Conservation (phyloP, 495 filamentous ascomycete species). For the Aspergillus cavernicola region DNA sequence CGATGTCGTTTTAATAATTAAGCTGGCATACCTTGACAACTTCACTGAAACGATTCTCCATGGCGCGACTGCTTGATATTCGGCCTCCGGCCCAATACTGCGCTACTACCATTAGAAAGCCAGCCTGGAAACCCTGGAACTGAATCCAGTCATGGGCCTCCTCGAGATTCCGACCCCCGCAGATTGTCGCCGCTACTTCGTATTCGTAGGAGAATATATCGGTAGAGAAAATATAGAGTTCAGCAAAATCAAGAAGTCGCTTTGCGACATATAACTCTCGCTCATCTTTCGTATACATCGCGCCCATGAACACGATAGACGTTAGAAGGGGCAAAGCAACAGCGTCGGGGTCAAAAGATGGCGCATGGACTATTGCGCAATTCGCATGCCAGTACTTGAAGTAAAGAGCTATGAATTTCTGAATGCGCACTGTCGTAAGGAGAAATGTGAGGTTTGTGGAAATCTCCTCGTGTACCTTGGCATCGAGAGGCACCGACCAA, state of each 20-base stretch:
- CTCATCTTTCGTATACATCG: slow-evolving; percentile 43
- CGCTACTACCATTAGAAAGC: slow-evolving; percentile 36
- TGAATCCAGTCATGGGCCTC: slow-evolving; percentile 33
- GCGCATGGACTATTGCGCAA: slow-evolving; percentile 39
- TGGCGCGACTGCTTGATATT: slow-evolving; percentile 36
- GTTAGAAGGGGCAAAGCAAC: slow-evolving; percentile 36
- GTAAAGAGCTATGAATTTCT: slow-evolving; percentile 38
- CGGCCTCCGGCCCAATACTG: slow-evolving; percentile 48
- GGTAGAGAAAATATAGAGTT: slow-evolving; percentile 43
- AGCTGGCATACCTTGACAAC: slow-evolving; percentile 31
- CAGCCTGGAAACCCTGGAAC: slow-evolving; percentile 45
- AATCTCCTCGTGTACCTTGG: slow-evolving; percentile 39
- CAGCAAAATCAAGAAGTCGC: slow-evolving; percentile 43
- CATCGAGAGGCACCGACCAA: slow-evolving; percentile 35
- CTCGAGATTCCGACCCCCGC: slow-evolving; percentile 19
- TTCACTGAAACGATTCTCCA: slow-evolving; percentile 45
- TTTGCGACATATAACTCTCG: slow-evolving; percentile 37
- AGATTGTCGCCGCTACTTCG: slow-evolving; percentile 34
- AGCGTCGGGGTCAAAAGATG: slow-evolving; percentile 38
- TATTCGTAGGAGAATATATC: slow-evolving; percentile 39
- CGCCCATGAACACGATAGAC: slow-evolving; percentile 42
- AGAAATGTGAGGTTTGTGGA: slow-evolving; percentile 36
- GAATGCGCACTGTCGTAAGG: slow-evolving; percentile 41
- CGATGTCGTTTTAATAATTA: background rate
- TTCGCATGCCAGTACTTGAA: slow-evolving; percentile 47